Conservation (phyloP, 2,329 filamentous ascomycete genomes). For the Apiospora hydei region DNA sequence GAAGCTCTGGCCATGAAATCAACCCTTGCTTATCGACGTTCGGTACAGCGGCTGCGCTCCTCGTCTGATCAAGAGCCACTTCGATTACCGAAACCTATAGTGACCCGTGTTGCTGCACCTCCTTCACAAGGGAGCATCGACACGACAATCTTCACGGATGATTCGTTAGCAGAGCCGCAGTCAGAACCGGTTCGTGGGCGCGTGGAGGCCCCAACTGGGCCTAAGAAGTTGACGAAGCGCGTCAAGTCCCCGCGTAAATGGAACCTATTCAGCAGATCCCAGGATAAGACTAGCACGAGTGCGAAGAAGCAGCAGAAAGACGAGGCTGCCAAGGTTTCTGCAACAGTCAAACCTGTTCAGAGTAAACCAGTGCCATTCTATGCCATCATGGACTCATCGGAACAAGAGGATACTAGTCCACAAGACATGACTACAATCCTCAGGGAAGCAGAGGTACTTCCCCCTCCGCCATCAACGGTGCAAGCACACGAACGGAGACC, state of each 20-base stretch:
- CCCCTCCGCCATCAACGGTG: conserved; percentile 11
- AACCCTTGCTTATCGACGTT: conserved; percentile 62
- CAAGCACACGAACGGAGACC: conserved; percentile 29
- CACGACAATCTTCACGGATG: conserved; percentile 64
- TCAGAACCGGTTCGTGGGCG: conserved; percentile 44
- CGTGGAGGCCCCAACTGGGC: conserved; percentile 39
- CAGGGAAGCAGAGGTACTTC: conserved; percentile 54
- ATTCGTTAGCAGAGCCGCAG: conserved; percentile 55
- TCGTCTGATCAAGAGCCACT: conserved; percentile 52
- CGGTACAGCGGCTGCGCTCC: conserved; percentile 58
- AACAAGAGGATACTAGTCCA: conserved; percentile 52
- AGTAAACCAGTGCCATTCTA: conserved; percentile 66
- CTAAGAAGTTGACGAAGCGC: conserved; percentile 65
- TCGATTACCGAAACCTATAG: conserved; percentile 61
- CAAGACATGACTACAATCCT: conserved; percentile 56
- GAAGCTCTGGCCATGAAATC: conserved; percentile 56
- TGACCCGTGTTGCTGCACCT: conserved; percentile 51
- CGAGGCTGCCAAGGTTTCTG: conserved; percentile 50
- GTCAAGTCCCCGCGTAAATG: conserved; percentile 65
- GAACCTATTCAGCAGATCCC: conserved; percentile 68
- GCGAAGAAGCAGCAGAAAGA: conserved; percentile 45
- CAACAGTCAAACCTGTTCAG: conserved; percentile 56
- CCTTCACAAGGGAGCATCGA: conserved; percentile 64
- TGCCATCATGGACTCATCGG: conserved; percentile 66
- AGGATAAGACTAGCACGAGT: conserved; percentile 47